phyloP scores from a whole-genome alignment of 2,329 filamentous ascomycete species.

The Ceratocystis lukuohia region DNA sequence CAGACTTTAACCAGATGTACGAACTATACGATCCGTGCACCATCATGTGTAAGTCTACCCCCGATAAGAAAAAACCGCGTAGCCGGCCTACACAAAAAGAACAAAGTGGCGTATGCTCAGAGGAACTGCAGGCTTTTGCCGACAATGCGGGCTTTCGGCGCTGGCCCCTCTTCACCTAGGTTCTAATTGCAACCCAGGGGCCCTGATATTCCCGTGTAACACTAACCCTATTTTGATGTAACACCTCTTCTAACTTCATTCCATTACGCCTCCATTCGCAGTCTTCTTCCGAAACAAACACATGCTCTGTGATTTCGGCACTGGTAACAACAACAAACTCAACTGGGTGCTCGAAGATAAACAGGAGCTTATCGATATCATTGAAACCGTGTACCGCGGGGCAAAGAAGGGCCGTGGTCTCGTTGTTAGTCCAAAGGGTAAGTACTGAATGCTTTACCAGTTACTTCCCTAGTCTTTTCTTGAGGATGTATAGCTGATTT shows the following conservation, averaged over 20 bases:
- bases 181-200: no score
- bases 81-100: background rate
- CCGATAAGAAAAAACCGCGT: background rate
- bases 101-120: no score
- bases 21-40: conserved; percentile 82
- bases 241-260: background rate
- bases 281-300: conserved; percentile 94
- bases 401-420: conserved; percentile 95
- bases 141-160: no score
- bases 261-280: background rate
- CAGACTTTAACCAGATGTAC: conserved; percentile 95
- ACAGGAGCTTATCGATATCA: conserved; percentile 95
- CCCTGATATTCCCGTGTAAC: background rate
- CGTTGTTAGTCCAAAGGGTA: conserved; percentile 82
- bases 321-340: conserved; percentile 96
- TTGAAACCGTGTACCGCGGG: conserved; percentile 96
- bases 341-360: conserved; percentile 94
- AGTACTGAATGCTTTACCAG: conserved; percentile 17
- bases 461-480: background rate
- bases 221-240: background rate
- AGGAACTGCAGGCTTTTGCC: no score
- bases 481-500: background rate
- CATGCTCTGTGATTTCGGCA: conserved; percentile 97
- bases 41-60: conserved; percentile 55
- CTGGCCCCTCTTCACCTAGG: no score